Evolutionary conservation across 306 rosid species (phyloP).

Genomic region (Gillenia trifoliata): DNA sequence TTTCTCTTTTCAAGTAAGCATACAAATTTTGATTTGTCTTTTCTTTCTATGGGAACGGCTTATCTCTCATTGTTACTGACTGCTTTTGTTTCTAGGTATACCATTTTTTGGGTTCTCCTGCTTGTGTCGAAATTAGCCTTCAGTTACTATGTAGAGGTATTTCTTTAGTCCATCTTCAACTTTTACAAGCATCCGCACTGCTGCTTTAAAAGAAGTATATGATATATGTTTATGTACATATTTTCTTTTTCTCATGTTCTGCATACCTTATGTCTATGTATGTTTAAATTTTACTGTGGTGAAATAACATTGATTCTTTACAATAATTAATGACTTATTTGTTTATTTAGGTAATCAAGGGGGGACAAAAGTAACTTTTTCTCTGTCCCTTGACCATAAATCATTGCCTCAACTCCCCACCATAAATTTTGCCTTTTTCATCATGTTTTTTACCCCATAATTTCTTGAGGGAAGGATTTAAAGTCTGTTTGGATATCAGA

Average conservation of each 20-base stretch:
- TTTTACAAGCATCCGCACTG: not conserved
- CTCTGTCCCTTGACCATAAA: not conserved
- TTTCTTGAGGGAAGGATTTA: not conserved
- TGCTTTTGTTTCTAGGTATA: constrained; percentile 60
- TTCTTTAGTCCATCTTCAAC: constrained; percentile 9
- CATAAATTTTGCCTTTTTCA: not conserved
- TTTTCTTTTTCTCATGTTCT: not conserved
- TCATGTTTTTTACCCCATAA: not conserved
- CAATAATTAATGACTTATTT: not conserved
- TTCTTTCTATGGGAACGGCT: constrained; percentile 16
- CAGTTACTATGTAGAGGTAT: constrained; percentile 94
- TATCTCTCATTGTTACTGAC: constrained; percentile 26
- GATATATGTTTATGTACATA: not conserved
- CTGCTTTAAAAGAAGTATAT: not conserved
- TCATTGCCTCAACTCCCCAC: not conserved
- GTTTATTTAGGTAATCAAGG: not conserved
- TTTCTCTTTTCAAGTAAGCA: constrained; percentile 72
- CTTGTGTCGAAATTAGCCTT: constrained; percentile 73
- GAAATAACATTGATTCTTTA: not conserved
- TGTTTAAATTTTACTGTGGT: not conserved
- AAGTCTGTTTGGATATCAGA: not conserved
- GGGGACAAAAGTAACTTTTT: not conserved
- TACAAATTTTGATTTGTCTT: constrained; percentile 20
- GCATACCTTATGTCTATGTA: not conserved
- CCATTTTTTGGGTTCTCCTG: constrained; percentile 80